Conservation (phyloP, 2,329 filamentous ascomycete species). For the Cladorrhinum sp. region DNA sequence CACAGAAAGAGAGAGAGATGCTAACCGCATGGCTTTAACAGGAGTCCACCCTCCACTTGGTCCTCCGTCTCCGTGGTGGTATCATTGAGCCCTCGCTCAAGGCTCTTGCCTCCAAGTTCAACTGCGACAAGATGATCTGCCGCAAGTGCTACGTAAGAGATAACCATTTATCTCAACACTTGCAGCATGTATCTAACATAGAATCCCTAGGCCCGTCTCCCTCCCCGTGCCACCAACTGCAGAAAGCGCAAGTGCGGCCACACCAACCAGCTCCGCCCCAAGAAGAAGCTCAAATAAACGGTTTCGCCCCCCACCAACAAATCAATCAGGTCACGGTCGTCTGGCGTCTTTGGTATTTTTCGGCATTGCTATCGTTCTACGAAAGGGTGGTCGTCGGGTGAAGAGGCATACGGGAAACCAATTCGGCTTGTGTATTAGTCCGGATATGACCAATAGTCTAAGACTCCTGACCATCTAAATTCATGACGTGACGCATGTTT, state of each 20-base stretch:
- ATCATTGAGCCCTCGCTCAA: constrained; percentile 99
- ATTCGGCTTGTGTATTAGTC: constrained; percentile 25
- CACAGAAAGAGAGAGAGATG: background rate
- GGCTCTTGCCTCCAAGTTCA: constrained; percentile 98
- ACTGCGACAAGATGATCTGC: constrained; percentile 99
- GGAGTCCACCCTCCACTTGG: constrained; percentile 97
- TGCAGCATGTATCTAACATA: constrained; percentile 23
- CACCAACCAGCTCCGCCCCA: constrained; percentile 99
- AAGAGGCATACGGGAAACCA: constrained; percentile 17
- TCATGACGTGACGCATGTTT: constrained; percentile 10
- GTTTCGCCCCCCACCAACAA: constrained; percentile 33
- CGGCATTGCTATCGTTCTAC: constrained; percentile 25
- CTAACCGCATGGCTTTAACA: constrained; percentile 37
- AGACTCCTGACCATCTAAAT: constrained; percentile 26
- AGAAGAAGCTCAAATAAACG: constrained; percentile 99
- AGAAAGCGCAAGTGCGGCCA: constrained; percentile 99
- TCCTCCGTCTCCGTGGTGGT: constrained; percentile 98
- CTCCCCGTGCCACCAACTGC: constrained; percentile 99
- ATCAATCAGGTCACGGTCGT: constrained; percentile 27
- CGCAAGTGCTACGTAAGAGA: constrained; percentile 97
- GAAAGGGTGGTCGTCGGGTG: constrained; percentile 19
- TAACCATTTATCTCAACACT: background rate
- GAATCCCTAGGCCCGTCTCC: constrained; percentile 66
- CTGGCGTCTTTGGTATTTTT: constrained; percentile 39
- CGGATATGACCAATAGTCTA: constrained; percentile 28